A percentile compares a stretch with the other conserved stretches of the same genome.
Conservation (phyloP, 139 green algal genomes). For the Chlorella sp. region DNA sequence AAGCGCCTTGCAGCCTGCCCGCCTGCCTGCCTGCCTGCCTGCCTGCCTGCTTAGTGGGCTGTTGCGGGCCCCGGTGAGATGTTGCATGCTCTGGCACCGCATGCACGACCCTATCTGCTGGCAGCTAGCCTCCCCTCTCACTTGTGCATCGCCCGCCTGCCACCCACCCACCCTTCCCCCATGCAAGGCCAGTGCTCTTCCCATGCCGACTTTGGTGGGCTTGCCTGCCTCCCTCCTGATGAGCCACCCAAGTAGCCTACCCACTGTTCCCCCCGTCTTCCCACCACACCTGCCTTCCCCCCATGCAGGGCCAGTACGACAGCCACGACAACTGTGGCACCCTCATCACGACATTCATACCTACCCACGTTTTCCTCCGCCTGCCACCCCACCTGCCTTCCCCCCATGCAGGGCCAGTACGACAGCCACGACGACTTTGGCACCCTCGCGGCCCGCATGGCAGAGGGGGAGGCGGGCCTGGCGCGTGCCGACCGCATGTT, state of each 20-base stretch:
- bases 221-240: too few species aligned
- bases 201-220: too few species aligned
- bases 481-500: slow-evolving; percentile 89
- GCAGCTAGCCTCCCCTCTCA: neutral
- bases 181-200: neutral
- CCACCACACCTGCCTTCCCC: neutral
- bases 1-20: too few species aligned
- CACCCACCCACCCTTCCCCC: neutral
- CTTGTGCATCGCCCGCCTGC: neutral
- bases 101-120: too few species aligned
- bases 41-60: neutral
- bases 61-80: too few species aligned
- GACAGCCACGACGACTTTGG: slow-evolving; percentile 74
- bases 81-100: neutral
- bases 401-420: slow-evolving; percentile 73
- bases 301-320: neutral
- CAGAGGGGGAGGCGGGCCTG: slow-evolving; percentile 64
- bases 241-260: too few species aligned
- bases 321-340: too few species aligned
- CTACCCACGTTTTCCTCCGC: too few species aligned
- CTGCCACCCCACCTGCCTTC: neutral
- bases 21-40: neutral
- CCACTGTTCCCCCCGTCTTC: neutral
- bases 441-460: slow-evolving; percentile 72
- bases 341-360: neutral